These are phyloP conservation scores for Solanum hybrid DNA, from an alignment of 305 asterid genomes.

Conservation along the genomic window DNA sequence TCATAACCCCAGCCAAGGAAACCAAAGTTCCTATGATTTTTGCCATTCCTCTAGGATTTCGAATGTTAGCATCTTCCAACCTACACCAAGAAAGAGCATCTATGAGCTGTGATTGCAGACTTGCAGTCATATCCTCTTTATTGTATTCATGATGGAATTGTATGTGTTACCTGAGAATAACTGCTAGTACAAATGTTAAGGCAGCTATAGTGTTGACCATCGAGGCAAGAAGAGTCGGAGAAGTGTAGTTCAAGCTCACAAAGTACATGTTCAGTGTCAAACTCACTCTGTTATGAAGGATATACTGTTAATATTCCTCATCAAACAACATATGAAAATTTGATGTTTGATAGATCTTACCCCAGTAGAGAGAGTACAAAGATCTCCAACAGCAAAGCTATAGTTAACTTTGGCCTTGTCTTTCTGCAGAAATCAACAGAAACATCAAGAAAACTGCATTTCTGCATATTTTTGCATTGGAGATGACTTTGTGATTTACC, in stretches of 20 bases:
- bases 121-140: neutral
- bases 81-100: slow-evolving; percentile 18
- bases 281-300: slow-evolving; percentile 36
- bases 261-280: slow-evolving; percentile 69
- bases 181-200: slow-evolving; percentile 57
- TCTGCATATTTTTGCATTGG: neutral
- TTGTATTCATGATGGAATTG: neutral
- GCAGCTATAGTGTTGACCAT: slow-evolving; percentile 58
- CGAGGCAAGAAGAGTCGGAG: slow-evolving; percentile 58
- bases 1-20: slow-evolving; percentile 59
- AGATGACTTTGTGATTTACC: slow-evolving; percentile 21
- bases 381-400: slow-evolving; percentile 39
- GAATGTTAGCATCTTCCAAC: slow-evolving; percentile 44
- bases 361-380: slow-evolving; percentile 54
- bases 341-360: slow-evolving; percentile 18
- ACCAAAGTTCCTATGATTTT: slow-evolving; percentile 46
- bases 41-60: slow-evolving; percentile 44
- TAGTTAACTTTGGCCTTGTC: slow-evolving; percentile 46
- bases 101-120: neutral
- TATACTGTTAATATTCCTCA: neutral
- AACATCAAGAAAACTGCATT: neutral
- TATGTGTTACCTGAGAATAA: slow-evolving; percentile 42
- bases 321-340: neutral
- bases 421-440: slow-evolving; percentile 30
- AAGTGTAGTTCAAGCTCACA: slow-evolving; percentile 46